Evolutionary conservation across 805 yeast species (phyloP), one percentile per base, ranked within the genome.

Genomic region (Cyberlindnera bimundalis): DNA sequence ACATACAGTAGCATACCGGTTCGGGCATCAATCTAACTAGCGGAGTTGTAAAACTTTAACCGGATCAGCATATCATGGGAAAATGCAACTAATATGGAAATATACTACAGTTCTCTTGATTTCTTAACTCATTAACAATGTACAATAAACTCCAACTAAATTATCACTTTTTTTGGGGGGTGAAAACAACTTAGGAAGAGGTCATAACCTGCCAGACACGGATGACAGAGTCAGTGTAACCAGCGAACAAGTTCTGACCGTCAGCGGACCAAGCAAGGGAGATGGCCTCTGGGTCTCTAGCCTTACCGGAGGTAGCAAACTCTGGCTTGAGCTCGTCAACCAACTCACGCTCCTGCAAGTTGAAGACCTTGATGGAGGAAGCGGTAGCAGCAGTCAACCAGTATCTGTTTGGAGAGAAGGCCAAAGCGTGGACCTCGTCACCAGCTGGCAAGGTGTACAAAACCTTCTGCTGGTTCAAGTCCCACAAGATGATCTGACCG

Each of bases 201-300:
- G 95, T 87, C 98, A 93, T 93, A 65, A 93, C 96, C 84, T 93
- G 98, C 99, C 99, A 93, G 74, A 93, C 99, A 79, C 99, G 91
- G 81, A 93, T 91, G 70, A 85, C 81, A 81, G 87, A 87, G 77
- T 93, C 99, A 67, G 97, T 90, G 96, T 93, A 93, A 81, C 99
- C 99, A 64, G 98, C 96, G 71, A 88, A 93, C 75, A 93, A 81
- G 84, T 84, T 88, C 81, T 91, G 98, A 72, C 99, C 99, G 65
- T 93, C 99, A 73, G 96, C 91, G 64, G 98, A 90, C 99, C 99
- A 93, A 71, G 97, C 88, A 70, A 93, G 81, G 58, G 98, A 91
- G 70, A 93, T 78, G 71, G 95, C 91, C 74, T 88, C 96, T 69
- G 99, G 98, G 76, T 88, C 96, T 81, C 87, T 87, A 61, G 95